Conservation (phyloP, 257 asterid genomes). For the Capsicum baccatum region DNA sequence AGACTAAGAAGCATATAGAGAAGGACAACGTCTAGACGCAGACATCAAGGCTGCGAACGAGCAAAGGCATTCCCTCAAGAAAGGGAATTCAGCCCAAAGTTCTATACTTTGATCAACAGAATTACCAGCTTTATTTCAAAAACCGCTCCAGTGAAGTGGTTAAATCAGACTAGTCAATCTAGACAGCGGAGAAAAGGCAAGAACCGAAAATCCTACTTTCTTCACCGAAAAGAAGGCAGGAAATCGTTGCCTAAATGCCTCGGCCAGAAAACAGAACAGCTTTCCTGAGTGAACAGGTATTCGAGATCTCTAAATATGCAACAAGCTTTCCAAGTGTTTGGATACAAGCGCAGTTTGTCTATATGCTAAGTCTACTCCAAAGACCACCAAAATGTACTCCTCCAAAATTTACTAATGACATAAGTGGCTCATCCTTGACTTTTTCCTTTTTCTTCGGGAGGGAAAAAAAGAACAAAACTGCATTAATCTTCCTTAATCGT, state of each 20-base stretch:
- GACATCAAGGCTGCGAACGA: neutral
- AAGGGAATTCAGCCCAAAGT: constrained; percentile 10
- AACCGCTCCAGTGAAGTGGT: neutral
- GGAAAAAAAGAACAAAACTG: constrained; percentile 27
- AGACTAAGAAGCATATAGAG: neutral
- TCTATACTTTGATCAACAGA: neutral
- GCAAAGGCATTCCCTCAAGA: constrained; percentile 2
- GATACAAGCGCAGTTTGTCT: neutral
- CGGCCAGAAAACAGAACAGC: neutral
- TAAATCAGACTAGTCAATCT: constrained; percentile 22
- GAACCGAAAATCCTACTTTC: neutral
- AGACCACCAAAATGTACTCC: neutral
- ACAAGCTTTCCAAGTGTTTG: constrained; percentile 3
- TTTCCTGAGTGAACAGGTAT: neutral
- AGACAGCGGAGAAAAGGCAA: neutral
- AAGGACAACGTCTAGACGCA: constrained; percentile 11
- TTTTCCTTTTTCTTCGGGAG: neutral
- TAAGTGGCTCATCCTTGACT: neutral
- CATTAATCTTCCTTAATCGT: neutral
- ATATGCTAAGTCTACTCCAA: constrained; percentile 18
- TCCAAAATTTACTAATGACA: constrained; percentile 15
- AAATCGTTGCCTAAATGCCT: neutral
- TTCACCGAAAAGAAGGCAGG: neutral
- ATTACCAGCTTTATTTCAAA: constrained; percentile 1
- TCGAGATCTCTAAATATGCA: constrained; percentile 3